phyloP scores from a whole-genome alignment of 1,284 basidiomycete genomes.

The Ceratobasidium sp. region DNA sequence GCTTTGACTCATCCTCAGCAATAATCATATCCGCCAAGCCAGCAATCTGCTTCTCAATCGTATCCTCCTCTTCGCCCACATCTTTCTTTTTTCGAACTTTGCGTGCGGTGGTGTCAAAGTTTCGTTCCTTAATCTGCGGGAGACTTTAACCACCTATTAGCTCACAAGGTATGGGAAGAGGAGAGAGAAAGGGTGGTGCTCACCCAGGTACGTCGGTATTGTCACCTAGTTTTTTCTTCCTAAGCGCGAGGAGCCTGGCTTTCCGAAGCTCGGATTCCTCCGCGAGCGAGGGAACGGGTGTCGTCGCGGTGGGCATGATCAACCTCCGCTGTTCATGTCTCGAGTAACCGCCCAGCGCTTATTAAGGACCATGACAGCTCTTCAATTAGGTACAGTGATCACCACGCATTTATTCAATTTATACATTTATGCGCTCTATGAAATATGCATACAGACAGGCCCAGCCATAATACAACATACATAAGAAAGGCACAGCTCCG shows the following conservation, averaged over 20 bases:
- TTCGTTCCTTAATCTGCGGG: constrained; percentile 73
- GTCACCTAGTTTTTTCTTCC: constrained; percentile 80
- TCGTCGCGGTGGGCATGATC: constrained; percentile 51
- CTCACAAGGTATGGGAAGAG: constrained; percentile 20
- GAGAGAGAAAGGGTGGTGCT: constrained; percentile 49
- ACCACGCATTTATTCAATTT: neutral
- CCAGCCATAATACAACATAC: constrained; percentile 26
- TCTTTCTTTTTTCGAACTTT: constrained; percentile 77
- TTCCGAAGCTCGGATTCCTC: constrained; percentile 89
- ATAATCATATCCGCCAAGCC: constrained; percentile 89
- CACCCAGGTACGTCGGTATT: constrained; percentile 58
- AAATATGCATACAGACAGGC: constrained; percentile 6
- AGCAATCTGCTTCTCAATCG: constrained; percentile 87
- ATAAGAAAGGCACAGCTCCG: constrained; percentile 1
- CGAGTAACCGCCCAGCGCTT: constrained; percentile 43
- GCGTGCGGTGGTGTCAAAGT: constrained; percentile 88
- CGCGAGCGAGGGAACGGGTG: constrained; percentile 69
- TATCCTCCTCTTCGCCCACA: constrained; percentile 78
- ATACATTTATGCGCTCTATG: constrained; percentile 1
- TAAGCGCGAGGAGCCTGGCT: constrained; percentile 83
- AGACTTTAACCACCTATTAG: constrained; percentile 18
- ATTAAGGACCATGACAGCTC: neutral
- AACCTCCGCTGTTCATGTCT: neutral
- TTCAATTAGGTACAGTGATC: too few relatives aligned
- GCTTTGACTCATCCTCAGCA: constrained; percentile 83